These are phyloP conservation scores for Inga laurina DNA, from an alignment of 306 rosid species.

Conservation along the genomic window DNA sequence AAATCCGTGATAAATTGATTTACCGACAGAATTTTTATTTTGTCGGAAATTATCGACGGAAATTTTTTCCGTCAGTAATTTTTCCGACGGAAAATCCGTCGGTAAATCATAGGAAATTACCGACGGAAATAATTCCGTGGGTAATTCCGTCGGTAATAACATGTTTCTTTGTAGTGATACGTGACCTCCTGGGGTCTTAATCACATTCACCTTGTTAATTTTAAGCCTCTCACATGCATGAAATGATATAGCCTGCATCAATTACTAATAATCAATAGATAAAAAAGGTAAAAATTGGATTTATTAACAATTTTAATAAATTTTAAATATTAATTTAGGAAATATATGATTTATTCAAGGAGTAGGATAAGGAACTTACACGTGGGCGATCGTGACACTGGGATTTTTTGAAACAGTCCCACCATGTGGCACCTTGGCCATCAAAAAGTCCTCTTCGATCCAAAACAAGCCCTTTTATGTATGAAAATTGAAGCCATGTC, in stretches of 20 bases:
- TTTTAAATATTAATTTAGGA: too few relatives aligned
- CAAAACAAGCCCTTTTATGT: conserved; percentile 35
- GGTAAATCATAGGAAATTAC: too few relatives aligned
- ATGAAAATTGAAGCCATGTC: conserved; percentile 29
- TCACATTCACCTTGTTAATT: conserved; percentile 11
- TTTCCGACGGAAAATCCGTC: too few relatives aligned
- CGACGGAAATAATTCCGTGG: too few relatives aligned
- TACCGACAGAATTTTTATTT: too few relatives aligned
- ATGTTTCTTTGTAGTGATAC: too few relatives aligned
- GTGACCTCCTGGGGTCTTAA: conserved; percentile 43
- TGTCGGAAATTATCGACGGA: too few relatives aligned
- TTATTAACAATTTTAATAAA: too few relatives aligned
- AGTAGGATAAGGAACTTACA: conserved; percentile 21
- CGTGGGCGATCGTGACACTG: conserved; percentile 14
- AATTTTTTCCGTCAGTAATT: too few relatives aligned
- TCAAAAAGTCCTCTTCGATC: conserved; percentile 47
- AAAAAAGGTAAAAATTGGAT: background rate
- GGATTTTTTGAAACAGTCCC: conserved; percentile 12
- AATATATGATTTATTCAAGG: too few relatives aligned
- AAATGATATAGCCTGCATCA: conserved; percentile 38
- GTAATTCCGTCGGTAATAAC: too few relatives aligned
- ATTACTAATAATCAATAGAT: background rate
- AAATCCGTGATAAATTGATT: too few relatives aligned
- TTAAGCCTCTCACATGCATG: conserved; percentile 17
- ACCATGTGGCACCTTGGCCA: conserved; percentile 62